Percentiles rank a stretch among this genome's conserved stretches.
These are phyloP conservation scores for Ophiorrhiza pumila DNA, from an alignment of 257 asterid species.

Conservation along the genomic window DNA sequence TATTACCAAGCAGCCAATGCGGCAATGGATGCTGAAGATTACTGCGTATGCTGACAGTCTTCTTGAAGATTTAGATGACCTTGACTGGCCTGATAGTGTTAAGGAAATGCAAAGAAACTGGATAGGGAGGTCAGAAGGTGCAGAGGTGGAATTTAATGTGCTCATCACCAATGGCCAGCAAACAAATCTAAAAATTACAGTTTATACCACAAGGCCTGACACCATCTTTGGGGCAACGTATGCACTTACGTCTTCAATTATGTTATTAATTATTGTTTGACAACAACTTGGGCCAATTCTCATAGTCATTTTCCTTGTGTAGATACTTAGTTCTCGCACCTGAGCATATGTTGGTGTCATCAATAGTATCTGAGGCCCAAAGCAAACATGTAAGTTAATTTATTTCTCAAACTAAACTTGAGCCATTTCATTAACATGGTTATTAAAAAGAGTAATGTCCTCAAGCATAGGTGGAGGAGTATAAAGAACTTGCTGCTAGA, in stretches of 20 bases:
- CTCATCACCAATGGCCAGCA: slow-evolving; percentile 42
- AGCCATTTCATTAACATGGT: slow-evolving; percentile 10
- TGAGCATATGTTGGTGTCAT: slow-evolving; percentile 67
- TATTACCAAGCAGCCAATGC: slow-evolving; percentile 99
- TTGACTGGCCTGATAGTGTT: slow-evolving; percentile 98
- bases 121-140: slow-evolving; percentile 98
- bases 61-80: slow-evolving; percentile 90
- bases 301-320: slow-evolving; percentile 27
- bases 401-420: slow-evolving; percentile 10
- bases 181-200: slow-evolving; percentile 52
- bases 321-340: slow-evolving; percentile 96
- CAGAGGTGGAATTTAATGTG: slow-evolving; percentile 70
- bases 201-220: slow-evolving; percentile 95
- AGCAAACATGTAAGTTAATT: slow-evolving; percentile 52
- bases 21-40: slow-evolving; percentile 99
- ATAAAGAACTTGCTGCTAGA: slow-evolving; percentile 76
- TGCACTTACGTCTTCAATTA: slow-evolving; percentile 21
- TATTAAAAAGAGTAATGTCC: slow-evolving; percentile 17
- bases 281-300: slow-evolving; percentile 15
- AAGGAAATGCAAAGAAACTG: slow-evolving; percentile 99
- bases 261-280: slow-evolving; percentile 12
- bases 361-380: slow-evolving; percentile 63
- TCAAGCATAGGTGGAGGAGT: slow-evolving; percentile 72
- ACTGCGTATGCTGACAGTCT: slow-evolving; percentile 99
- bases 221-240: slow-evolving; percentile 99